Evolutionary conservation across 805 yeast species (phyloP), one percentile per base, ranked within the genome.

Genomic region (Saturnispora ahearnii): DNA sequence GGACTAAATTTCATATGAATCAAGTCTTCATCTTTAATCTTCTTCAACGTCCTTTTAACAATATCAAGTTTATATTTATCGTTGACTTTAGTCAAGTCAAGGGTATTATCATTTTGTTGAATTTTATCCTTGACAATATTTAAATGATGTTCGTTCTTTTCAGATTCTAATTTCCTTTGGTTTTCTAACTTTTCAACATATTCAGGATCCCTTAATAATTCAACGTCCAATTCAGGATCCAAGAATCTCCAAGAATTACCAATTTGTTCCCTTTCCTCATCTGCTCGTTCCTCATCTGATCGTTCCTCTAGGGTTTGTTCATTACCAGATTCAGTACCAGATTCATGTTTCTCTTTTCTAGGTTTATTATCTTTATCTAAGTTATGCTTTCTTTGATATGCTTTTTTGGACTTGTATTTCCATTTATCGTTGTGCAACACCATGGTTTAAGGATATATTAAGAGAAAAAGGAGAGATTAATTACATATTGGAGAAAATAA

Each of bases 401-500:
- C 60, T 34, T 59, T 57, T 47, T 70, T 74, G 13, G 78, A 77
- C 51, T 67, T 71, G 44, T 67, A 62, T 50, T 76, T 76, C 80
- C 81, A 76, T 59, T 76, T 76, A 46, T 68, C 72, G 57, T 76
- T 76, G 53, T 76, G 80, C 12, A 76, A 62, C 10, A 76, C 81
- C 81, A 76, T 76, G 4, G 6, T 26, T 26, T 8, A 26, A 26
- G 9, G 9, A 26, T 8, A 18, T 26, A 26, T 26, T 8, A 26
- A 3, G 29, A 26, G 18, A 18, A 18, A 18, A 18, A 2, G 18
- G 18, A 18, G 18, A 2, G 18, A 18, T 18, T 18, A 2, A 18
- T 18, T 18, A 18, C 18, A 18, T 18, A 18, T 18, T 18, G 18
- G 18, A 6, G 29, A 26, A 8, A 26, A 26, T 26, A 26, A 26